Evolutionary conservation across 495 filamentous ascomycete genomes (phyloP).

Genomic region (Trichoderma parareesei): DNA sequence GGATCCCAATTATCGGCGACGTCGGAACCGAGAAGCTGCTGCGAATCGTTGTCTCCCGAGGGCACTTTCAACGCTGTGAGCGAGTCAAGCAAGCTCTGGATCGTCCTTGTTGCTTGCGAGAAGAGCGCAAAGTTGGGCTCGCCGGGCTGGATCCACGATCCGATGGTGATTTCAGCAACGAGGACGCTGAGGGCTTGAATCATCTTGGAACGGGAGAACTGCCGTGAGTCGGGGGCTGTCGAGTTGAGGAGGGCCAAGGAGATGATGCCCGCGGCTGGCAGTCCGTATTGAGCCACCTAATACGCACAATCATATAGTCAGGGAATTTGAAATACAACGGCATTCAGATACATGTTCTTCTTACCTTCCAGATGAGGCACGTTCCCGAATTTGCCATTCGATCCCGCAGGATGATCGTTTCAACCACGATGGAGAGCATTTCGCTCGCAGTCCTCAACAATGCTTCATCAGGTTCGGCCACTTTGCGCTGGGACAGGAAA

Average conservation of each 20-base stretch:
- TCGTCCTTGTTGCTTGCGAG: slow-evolving; percentile 11
- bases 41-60: neutral
- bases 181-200: slow-evolving; percentile 32
- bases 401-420: slow-evolving; percentile 31
- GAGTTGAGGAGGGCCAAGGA: slow-evolving; percentile 30
- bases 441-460: slow-evolving; percentile 27
- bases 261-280: slow-evolving; percentile 35
- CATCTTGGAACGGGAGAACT: slow-evolving; percentile 20
- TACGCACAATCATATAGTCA: neutral
- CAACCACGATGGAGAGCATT: slow-evolving; percentile 32
- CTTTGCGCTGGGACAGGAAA: slow-evolving; percentile 24
- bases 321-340: neutral
- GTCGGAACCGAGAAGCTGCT: neutral
- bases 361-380: slow-evolving; percentile 36
- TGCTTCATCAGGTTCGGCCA: slow-evolving; percentile 25
- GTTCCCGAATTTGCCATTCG: slow-evolving; percentile 34
- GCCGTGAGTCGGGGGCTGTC: slow-evolving; percentile 9
- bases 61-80: neutral
- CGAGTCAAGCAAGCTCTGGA: slow-evolving; percentile 6
- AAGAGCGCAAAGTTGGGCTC: slow-evolving; percentile 28
- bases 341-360: neutral
- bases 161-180: slow-evolving; percentile 31
- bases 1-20: slow-evolving; percentile 1
- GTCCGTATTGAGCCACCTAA: slow-evolving; percentile 34
- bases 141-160: slow-evolving; percentile 25